Percentiles rank a stretch among this genome's conserved stretches.
phyloP scores from a whole-genome alignment of 2,329 filamentous ascomycete genomes.

The Plenodomus tracheiphilus region DNA sequence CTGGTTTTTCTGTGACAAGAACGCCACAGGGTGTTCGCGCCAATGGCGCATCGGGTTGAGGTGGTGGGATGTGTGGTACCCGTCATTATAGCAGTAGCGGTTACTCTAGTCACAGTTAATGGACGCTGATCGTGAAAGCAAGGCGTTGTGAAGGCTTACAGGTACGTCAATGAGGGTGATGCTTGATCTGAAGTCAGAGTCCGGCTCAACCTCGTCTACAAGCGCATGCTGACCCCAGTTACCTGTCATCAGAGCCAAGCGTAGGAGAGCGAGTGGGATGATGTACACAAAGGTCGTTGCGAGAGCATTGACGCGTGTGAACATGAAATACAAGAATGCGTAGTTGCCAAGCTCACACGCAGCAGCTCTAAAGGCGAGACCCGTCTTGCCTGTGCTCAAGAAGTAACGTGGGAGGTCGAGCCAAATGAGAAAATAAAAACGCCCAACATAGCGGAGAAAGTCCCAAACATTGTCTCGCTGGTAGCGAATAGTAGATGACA shows the following conservation, averaged over 20 bases:
- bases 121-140: not conserved
- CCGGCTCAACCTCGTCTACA: constrained; percentile 73
- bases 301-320: constrained; percentile 51
- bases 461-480: constrained; percentile 69
- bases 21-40: constrained; percentile 76
- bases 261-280: constrained; percentile 67
- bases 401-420: constrained; percentile 77
- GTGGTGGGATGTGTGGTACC: constrained; percentile 81
- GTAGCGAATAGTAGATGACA: constrained; percentile 76
- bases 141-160: constrained; percentile 56
- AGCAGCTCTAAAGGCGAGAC: constrained; percentile 58
- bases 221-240: constrained; percentile 87
- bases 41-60: constrained; percentile 78
- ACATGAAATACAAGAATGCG: constrained; percentile 55
- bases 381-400: constrained; percentile 61
- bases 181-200: constrained; percentile 77
- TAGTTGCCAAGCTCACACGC: constrained; percentile 64
- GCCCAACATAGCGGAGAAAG: constrained; percentile 72
- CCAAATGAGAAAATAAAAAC: constrained; percentile 76
- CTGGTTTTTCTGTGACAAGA: constrained; percentile 68
- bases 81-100: constrained; percentile 80
- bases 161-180: constrained; percentile 79
- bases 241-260: constrained; percentile 75
- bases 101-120: constrained; percentile 62
- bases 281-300: constrained; percentile 68